Base-by-base conservation (phyloP, 352 stramenopile species). In the Globisporangium ultimum region DNA sequence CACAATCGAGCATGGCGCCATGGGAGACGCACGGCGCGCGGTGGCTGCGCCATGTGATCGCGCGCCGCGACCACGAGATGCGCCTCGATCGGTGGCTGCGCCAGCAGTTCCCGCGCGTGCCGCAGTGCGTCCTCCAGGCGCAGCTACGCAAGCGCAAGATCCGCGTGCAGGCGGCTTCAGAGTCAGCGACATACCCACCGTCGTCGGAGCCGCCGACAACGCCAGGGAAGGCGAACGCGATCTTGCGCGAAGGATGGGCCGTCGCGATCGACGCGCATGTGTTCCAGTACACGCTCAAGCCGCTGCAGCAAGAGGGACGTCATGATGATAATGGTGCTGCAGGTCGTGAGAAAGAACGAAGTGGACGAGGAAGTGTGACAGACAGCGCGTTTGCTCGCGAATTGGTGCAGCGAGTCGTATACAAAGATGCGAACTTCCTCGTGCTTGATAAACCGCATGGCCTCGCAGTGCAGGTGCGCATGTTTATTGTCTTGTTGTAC, bases 121-220 rank as follows among this genome's bases (percentile, higher is more conserved):
- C 82, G 43, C 72, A 89, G 49, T 82, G 76, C 48, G 76, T 89
- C 34, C 43, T 89, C 32, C 82, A 91, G 66, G 66, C 61, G 56
- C 75, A 87, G 55, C 57, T 91, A 13, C 78, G 82, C 13, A 81
- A 87, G 61, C 78, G 79, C 64, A 80, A 84, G 66, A 89, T 91
- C 66, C 79, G 78, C 0, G 32, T 89, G 22, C 51, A 74, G 15
- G 28, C 48, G 17, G 20, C 64, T 18, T 21, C 53, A 28, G 15
- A 12, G 43, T 18, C 5, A 28, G 20, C 12, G 6, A n/a, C n/a
- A n/a, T n/a, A n/a, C 1, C 2, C 40, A 36, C 17, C 7, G 11
- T 36, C 20, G 11, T 36, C 20, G 11, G 28, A 48, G 38, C 7
- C 24, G 36, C 10, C n/a, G 13, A 24, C 34, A 46, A 14, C 24